Conservation (phyloP, 2,329 filamentous ascomycete species). For the Penicillium sp. region DNA sequence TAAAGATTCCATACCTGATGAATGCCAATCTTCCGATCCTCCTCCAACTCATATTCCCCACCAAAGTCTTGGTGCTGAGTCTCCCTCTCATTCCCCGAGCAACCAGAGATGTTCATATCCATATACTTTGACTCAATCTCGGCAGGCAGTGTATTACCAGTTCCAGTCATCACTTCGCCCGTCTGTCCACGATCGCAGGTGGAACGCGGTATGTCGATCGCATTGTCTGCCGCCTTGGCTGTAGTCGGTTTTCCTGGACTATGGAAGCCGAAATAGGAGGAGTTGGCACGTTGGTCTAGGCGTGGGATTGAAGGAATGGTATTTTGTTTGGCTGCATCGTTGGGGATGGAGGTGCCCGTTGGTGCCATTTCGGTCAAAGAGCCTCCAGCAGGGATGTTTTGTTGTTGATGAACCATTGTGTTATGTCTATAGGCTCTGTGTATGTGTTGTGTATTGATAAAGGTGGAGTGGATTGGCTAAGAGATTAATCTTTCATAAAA, state of each 20-base stretch:
- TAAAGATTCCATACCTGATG: slow-evolving; percentile 22
- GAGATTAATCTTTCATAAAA: background rate
- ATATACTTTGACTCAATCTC: slow-evolving; percentile 40
- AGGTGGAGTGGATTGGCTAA: background rate
- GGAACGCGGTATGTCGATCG: slow-evolving; percentile 47
- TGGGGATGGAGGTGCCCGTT: slow-evolving; percentile 43
- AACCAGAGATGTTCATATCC: slow-evolving; percentile 34
- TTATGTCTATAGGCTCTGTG: background rate
- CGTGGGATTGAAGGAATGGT: slow-evolving; percentile 51
- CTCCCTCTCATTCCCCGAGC: slow-evolving; percentile 39
- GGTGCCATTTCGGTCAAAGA: slow-evolving; percentile 42
- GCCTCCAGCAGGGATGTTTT: slow-evolving; percentile 37
- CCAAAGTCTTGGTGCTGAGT: slow-evolving; percentile 42
- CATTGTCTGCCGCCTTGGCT: slow-evolving; percentile 50
- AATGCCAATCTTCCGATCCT: slow-evolving; percentile 24
- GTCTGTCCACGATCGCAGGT: slow-evolving; percentile 35
- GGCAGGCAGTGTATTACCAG: slow-evolving; percentile 40
- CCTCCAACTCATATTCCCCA: slow-evolving; percentile 35
- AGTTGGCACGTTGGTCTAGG: slow-evolving; percentile 45
- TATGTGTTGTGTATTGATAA: background rate
- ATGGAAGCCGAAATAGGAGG: slow-evolving; percentile 34
- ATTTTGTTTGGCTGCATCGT: slow-evolving; percentile 47
- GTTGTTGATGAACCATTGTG: slow-evolving; percentile 19
- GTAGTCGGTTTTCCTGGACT: slow-evolving; percentile 36
- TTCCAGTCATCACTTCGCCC: slow-evolving; percentile 43